phyloP scores from a whole-genome alignment of 176 grass and related monocot genomes.

The Eleusine coracana region DNA sequence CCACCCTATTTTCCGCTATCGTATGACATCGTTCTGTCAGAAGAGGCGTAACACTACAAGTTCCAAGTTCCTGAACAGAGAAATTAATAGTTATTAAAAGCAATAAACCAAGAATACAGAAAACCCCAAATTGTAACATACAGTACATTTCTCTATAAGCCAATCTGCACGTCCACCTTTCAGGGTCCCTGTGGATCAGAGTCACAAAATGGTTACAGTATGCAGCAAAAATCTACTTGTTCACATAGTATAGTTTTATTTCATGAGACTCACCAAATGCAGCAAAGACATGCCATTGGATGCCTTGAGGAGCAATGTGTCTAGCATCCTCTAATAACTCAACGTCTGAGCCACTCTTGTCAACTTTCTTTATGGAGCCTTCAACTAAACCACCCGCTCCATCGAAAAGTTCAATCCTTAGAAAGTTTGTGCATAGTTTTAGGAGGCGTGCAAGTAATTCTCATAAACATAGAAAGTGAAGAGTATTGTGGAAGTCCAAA shows the following conservation, averaged over 20 bases:
- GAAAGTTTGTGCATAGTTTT: constrained; percentile 19
- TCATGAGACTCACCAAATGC: constrained; percentile 71
- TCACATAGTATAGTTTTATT: background rate
- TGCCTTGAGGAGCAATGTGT: constrained; percentile 60
- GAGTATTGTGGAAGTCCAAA: background rate
- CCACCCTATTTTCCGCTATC: constrained; percentile 85
- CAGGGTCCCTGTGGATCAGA: constrained; percentile 66
- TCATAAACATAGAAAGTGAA: background rate
- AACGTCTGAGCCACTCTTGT: constrained; percentile 67
- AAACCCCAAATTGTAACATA: constrained; percentile 57
- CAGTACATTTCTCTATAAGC: constrained; percentile 99
- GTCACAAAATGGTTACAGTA: constrained; percentile 29
- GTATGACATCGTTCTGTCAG: constrained; percentile 75
- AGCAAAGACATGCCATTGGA: constrained; percentile 89
- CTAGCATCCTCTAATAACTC: constrained; percentile 65
- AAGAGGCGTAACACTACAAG: constrained; percentile 87
- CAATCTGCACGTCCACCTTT: constrained; percentile 95
- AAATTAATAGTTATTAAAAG: constrained; percentile 30
- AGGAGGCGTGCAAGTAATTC: background rate
- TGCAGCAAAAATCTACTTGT: background rate
- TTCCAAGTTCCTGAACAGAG: constrained; percentile 79
- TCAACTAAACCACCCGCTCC: constrained; percentile 76
- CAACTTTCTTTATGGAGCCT: constrained; percentile 75
- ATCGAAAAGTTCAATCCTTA: constrained; percentile 87
- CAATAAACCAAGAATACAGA: constrained; percentile 16